phyloP scores from a whole-genome alignment of 495 filamentous ascomycete species.

The Cryomyces antarcticus region DNA sequence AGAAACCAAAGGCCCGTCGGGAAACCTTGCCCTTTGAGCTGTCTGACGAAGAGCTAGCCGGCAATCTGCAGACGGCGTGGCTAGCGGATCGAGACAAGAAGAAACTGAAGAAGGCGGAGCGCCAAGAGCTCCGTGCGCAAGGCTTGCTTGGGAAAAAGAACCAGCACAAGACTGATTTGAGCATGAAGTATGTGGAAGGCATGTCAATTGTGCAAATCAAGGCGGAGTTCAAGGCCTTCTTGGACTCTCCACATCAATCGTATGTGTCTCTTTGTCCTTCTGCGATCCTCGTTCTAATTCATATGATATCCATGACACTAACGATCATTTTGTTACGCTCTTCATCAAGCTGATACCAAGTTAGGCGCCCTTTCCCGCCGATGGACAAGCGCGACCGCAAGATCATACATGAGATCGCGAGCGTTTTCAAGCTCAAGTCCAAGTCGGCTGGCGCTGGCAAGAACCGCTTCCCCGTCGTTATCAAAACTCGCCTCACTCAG shows the following conservation, averaged over 20 bases:
- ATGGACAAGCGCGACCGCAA: constrained; percentile 64
- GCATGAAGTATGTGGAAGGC: constrained; percentile 49
- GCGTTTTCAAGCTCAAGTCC: constrained; percentile 53
- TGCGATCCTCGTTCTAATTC: not conserved
- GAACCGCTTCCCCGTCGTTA: constrained; percentile 56
- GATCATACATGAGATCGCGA: constrained; percentile 53
- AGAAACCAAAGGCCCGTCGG: constrained; percentile 36
- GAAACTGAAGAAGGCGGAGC: constrained; percentile 51
- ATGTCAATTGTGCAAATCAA: constrained; percentile 53
- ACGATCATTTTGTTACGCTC: too few relatives aligned
- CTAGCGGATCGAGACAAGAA: constrained; percentile 68
- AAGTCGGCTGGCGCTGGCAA: constrained; percentile 58
- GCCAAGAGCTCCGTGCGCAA: constrained; percentile 55
- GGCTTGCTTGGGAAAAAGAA: constrained; percentile 54
- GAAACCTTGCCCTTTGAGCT: constrained; percentile 28
- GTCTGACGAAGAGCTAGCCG: constrained; percentile 57
- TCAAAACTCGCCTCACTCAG: constrained; percentile 45
- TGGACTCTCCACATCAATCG: constrained; percentile 39
- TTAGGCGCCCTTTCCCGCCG: constrained; percentile 59
- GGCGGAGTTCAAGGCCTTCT: constrained; percentile 48
- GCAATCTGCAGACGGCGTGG: constrained; percentile 39
- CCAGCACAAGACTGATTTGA: constrained; percentile 39
- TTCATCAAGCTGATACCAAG: not conserved
- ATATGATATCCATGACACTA: not conserved
- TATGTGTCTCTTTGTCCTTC: constrained; percentile 20